Evolutionary conservation across 179 eudicot species (phyloP).

Genomic region (Beta macrorhiza): DNA sequence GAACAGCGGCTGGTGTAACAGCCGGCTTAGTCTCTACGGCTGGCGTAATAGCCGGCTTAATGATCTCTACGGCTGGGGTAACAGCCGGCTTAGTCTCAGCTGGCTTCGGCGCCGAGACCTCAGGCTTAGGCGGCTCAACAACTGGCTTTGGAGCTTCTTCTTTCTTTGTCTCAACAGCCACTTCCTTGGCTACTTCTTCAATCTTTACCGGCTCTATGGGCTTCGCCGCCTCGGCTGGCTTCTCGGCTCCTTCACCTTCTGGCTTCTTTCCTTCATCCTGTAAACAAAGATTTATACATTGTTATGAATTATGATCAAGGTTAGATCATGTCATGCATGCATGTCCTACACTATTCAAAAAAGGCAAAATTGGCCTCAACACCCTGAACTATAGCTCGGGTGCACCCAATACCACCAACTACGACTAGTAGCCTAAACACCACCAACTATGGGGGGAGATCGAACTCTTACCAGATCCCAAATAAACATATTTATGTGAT

Average conservation of each 20-base stretch:
- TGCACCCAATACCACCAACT: too few species aligned
- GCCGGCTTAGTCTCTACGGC: conserved; percentile 26
- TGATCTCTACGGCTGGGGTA: neutral
- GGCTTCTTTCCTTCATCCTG: conserved; percentile 35
- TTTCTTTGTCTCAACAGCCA: conserved; percentile 7
- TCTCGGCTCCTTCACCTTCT: conserved; percentile 15
- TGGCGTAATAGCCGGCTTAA: conserved; percentile 20
- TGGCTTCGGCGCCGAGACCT: conserved; percentile 19
- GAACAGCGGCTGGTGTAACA: neutral
- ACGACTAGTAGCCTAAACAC: too few species aligned
- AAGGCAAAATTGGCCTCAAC: too few species aligned
- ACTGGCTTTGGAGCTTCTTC: conserved; percentile 19
- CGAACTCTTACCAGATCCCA: too few species aligned
- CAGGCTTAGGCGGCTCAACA: conserved; percentile 25
- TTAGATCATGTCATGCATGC: too few species aligned
- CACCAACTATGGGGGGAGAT: too few species aligned
- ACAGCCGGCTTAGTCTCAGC: conserved; percentile 25
- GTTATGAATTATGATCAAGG: too few species aligned
- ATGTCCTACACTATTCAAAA: too few species aligned
- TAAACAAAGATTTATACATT: neutral
- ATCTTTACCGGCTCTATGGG: conserved; percentile 10
- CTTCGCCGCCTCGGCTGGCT: conserved; percentile 23
- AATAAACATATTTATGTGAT: too few species aligned
- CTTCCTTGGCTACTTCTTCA: neutral
- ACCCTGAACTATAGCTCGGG: too few species aligned